phyloP scores from a whole-genome alignment of 306 rosid genomes.

The Casuarina glauca region DNA sequence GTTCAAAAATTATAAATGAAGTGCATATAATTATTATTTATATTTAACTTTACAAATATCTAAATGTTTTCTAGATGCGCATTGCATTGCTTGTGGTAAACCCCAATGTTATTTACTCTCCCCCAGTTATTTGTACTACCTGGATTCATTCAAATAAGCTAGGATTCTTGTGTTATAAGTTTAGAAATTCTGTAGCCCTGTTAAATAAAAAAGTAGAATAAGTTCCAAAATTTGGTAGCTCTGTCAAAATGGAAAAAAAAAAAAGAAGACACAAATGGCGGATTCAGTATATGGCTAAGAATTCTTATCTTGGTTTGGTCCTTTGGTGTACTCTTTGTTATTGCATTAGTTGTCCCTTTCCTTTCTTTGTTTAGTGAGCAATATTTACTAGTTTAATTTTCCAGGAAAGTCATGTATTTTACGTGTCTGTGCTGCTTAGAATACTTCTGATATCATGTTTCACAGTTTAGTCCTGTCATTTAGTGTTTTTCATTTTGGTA shows the following conservation, averaged over 20 bases:
- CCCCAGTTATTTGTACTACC: neutral
- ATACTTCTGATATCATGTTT: neutral
- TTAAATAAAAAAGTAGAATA: no score
- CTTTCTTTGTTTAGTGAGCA: neutral
- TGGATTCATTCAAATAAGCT: neutral
- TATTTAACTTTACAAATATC: neutral
- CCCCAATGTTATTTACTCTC: neutral
- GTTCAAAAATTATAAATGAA: no score
- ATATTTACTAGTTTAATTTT: neutral
- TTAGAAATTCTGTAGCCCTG: neutral
- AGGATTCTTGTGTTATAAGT: neutral
- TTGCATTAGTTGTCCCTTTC: neutral
- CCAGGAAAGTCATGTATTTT: neutral
- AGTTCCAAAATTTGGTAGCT: no score
- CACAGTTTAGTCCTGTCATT: constrained; percentile 1
- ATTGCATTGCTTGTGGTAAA: neutral
- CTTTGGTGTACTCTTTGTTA: neutral
- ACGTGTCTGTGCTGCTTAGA: neutral
- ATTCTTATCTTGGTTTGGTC: neutral
- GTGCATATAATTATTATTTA: neutral
- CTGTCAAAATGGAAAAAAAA: no score
- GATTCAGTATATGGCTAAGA: neutral
- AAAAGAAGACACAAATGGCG: no score
- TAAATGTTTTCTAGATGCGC: neutral
- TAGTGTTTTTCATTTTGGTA: constrained; percentile 6